Conservation (phyloP, 1,284 basidiomycete species). For the Volvariella surrecta region DNA sequence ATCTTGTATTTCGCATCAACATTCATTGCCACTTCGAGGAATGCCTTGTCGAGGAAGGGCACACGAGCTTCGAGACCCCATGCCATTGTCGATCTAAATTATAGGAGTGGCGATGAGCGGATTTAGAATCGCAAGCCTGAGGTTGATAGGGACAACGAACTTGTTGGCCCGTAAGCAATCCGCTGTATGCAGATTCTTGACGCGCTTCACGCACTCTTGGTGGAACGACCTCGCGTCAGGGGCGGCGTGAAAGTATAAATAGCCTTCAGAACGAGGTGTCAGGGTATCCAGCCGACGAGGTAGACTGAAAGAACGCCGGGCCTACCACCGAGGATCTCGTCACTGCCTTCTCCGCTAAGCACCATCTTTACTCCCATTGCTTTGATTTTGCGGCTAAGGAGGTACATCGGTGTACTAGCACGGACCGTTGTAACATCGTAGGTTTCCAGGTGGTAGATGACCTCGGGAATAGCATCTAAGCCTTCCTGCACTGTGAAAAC, state of each 20-base stretch:
- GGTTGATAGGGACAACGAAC: conserved; percentile 29
- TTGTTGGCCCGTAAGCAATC: conserved; percentile 99
- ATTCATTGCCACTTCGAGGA: conserved; percentile 93
- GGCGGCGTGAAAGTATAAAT: conserved; percentile 99
- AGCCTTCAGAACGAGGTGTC: conserved; percentile 44
- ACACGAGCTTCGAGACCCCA: conserved; percentile 99
- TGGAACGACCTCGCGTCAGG: conserved; percentile 88
- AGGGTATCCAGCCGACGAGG: neutral
- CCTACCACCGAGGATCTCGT: conserved; percentile 93
- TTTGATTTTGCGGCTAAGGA: conserved; percentile 97
- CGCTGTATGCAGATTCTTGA: conserved; percentile 97
- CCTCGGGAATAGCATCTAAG: conserved; percentile 94
- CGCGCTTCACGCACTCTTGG: conserved; percentile 90
- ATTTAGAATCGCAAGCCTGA: conserved; percentile 5
- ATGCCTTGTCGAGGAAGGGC: conserved; percentile 96
- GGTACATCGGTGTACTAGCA: conserved; percentile 96
- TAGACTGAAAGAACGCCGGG: conserved; percentile 2
- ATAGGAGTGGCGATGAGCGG: conserved; percentile 6
- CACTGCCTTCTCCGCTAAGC: conserved; percentile 93
- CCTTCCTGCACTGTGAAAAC: conserved; percentile 99
- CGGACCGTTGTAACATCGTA: conserved; percentile 99
- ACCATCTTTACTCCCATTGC: conserved; percentile 99
- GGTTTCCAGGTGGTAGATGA: conserved; percentile 98
- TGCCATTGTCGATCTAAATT: conserved; percentile 88
- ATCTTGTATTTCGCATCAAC: conserved; percentile 84